Base-by-base conservation (phyloP, 495 filamentous ascomycete genomes). In the Penicillium robsamsonii region DNA sequence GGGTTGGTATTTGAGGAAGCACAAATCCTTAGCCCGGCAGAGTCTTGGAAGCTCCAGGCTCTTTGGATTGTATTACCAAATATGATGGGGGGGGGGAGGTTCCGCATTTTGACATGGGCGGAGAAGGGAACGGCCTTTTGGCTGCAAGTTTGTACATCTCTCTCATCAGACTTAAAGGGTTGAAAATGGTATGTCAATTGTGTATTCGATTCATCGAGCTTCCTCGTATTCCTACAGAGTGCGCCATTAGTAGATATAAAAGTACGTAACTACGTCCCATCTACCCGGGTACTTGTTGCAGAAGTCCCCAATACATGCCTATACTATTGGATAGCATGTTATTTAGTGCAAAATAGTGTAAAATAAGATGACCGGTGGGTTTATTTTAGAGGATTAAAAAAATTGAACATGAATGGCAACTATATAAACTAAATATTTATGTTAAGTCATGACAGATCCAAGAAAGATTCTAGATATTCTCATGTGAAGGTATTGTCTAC, bases 21-120 rank as follows among this genome's bases (percentile, higher is more conserved):
- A 38, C 15, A 38, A 38, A 37, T 15, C 15, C 33, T 37, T 37
- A 15, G 22, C 22, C 22, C 22, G 22, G 22, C 22, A 22, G 22
- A 22, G 22, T 8, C 25, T 27, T 4, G 45, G 45, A 30, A 47
- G 29, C 45, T 33, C 45, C 25, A 27, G 25, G 6, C 25, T 27
- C 25, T 27, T 31, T 47, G 20, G 13, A 18, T 35, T 41, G 29
- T 42, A 29, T 29, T 41, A 50, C 44, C 43, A 56, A 56, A 59
- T 33, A 46, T 38, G 35, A 44, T 45, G 30, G 40, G 50, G 44
- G 17, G 22, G 1, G 22, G 22, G 1, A 2, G 22, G 9, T 47
- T 4, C 52, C 52, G 52, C 41, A 54, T 33, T 43, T 43, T 27
- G 25, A 42, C 25, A 53, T 20, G 38, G 48, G 37, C 48, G 48